Conservation (phyloP, 371 early-diverging fungal species). For the Mortierella sp. region DNA sequence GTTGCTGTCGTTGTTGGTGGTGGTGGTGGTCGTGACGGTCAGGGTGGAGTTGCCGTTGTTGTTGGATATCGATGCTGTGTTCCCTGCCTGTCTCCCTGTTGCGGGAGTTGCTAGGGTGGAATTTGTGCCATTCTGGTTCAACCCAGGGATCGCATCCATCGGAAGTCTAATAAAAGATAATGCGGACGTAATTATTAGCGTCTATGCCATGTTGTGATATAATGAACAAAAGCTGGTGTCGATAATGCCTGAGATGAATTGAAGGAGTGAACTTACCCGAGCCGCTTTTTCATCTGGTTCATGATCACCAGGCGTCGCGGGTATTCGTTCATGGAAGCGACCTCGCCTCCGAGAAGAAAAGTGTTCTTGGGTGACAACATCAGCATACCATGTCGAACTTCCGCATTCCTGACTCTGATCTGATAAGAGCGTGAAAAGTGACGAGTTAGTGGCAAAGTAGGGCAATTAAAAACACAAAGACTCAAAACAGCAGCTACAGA, state of each 20-base stretch:
- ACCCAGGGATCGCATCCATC: neutral
- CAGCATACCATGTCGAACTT: slow-evolving; percentile 49
- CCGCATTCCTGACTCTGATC: slow-evolving; percentile 39
- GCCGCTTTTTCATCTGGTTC: slow-evolving; percentile 52
- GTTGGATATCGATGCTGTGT: neutral
- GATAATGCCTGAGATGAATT: too few species aligned
- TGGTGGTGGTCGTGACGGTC: neutral
- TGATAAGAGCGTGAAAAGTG: neutral
- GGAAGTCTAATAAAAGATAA: neutral
- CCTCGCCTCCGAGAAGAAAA: slow-evolving; percentile 45
- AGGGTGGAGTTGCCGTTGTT: neutral
- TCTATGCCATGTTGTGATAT: neutral
- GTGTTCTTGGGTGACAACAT: slow-evolving; percentile 32
- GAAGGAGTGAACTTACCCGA: slow-evolving; percentile 27
- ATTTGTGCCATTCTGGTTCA: neutral
- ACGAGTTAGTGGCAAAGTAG: slow-evolving; percentile 1
- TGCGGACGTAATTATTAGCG: neutral
- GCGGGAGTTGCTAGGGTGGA: neutral
- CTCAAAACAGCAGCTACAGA: neutral
- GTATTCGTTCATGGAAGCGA: slow-evolving; percentile 48
- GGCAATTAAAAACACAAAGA: neutral
- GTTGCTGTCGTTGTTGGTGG: neutral
- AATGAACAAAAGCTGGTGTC: neutral
- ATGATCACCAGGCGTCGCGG: slow-evolving; percentile 50
- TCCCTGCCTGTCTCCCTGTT: neutral